phyloP scores from a whole-genome alignment of 2,329 filamentous ascomycete genomes.

The Aspergillus sclerotialis region DNA sequence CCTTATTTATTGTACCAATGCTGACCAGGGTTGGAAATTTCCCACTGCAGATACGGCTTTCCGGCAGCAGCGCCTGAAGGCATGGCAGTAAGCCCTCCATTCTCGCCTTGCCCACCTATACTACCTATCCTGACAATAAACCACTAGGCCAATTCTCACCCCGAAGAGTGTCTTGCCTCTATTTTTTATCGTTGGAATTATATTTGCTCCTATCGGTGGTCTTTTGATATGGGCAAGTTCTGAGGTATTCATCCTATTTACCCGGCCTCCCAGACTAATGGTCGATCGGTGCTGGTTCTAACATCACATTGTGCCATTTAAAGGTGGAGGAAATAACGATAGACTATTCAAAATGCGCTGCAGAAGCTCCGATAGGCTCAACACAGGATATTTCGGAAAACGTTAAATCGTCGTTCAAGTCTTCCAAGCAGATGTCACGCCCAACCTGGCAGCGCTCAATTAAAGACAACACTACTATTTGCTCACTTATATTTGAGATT shows the following conservation, averaged over 20 bases:
- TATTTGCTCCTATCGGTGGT: constrained; percentile 90
- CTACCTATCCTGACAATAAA: constrained; percentile 15
- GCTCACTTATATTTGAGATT: constrained; percentile 70
- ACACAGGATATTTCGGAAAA: constrained; percentile 32
- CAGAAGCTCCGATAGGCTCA: constrained; percentile 45
- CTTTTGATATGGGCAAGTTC: constrained; percentile 79
- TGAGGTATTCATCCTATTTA: constrained; percentile 47
- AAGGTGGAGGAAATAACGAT: constrained; percentile 86
- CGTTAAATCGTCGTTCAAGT: constrained; percentile 67
- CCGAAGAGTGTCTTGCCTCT: constrained; percentile 88
- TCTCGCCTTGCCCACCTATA: too few relatives aligned
- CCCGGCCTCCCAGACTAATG: not conserved
- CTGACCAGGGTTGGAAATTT: too few relatives aligned
- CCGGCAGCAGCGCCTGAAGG: constrained; percentile 91
- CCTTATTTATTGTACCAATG: constrained; percentile 4
- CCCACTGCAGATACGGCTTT: constrained; percentile 80
- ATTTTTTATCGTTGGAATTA: constrained; percentile 83
- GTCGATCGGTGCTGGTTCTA: not conserved
- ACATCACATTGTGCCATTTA: constrained; percentile 1
- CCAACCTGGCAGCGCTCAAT: constrained; percentile 24
- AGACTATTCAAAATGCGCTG: constrained; percentile 76
- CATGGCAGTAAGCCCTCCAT: constrained; percentile 81
- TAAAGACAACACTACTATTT: constrained; percentile 44
- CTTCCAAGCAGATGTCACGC: constrained; percentile 32
- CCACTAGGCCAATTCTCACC: constrained; percentile 75